phyloP scores from a whole-genome alignment of 345 rosid genomes.

The Citrus sp. region DNA sequence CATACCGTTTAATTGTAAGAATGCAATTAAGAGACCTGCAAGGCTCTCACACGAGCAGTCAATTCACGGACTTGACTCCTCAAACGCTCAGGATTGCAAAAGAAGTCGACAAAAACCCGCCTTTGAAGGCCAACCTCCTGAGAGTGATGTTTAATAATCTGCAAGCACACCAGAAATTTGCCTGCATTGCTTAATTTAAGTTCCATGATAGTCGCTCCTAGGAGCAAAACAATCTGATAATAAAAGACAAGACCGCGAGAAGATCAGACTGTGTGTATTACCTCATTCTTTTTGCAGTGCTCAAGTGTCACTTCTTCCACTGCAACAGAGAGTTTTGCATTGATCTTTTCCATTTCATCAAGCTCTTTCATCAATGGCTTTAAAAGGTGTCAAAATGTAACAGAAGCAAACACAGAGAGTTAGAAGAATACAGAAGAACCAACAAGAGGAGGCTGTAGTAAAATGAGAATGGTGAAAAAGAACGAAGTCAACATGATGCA shows the following conservation, averaged over 20 bases:
- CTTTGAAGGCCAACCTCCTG: constrained; percentile 87
- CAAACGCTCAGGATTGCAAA: constrained; percentile 81
- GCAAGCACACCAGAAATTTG: constrained; percentile 13
- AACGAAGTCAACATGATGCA: background rate
- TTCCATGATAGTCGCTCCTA: background rate
- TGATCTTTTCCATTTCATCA: constrained; percentile 95
- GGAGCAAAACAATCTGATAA: background rate
- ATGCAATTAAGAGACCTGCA: constrained; percentile 55
- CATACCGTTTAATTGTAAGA: background rate
- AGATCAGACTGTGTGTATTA: constrained; percentile 4
- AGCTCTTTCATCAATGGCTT: constrained; percentile 91
- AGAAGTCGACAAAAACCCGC: constrained; percentile 81
- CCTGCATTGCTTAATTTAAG: background rate
- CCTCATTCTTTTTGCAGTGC: constrained; percentile 94
- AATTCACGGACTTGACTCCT: constrained; percentile 86
- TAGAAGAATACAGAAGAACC: constrained; percentile 17
- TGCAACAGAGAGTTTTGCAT: constrained; percentile 77
- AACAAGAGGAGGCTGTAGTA: background rate
- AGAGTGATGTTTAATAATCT: constrained; percentile 92
- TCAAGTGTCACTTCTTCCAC: constrained; percentile 94
- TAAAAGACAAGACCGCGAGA: background rate
- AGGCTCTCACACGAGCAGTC: constrained; percentile 80
- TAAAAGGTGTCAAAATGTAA: constrained; percentile 4
- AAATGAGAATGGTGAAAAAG: background rate
- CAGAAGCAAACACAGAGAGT: constrained; percentile 1